Percentiles rank a stretch among this genome's conserved stretches.
Evolutionary conservation across 2,329 filamentous ascomycete species (phyloP).

Genomic region (Lachnellula cervina): DNA sequence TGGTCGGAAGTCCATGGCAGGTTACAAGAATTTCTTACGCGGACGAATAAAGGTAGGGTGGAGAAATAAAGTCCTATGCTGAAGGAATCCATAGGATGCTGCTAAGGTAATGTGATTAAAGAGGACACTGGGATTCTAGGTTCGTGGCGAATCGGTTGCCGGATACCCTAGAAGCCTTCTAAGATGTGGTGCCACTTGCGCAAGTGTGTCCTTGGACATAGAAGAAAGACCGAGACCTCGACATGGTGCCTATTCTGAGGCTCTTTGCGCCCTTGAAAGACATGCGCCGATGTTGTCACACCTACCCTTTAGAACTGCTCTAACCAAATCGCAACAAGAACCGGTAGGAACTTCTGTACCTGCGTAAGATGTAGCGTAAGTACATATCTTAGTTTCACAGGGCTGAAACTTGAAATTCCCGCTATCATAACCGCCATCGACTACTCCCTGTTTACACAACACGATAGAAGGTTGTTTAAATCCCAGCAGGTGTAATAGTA

Average conservation of each 20-base stretch:
- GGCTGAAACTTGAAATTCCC: background rate
- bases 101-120: constrained; percentile 14
- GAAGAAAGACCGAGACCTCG: constrained; percentile 8
- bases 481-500: background rate
- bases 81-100: constrained; percentile 16
- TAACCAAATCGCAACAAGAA: background rate
- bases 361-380: background rate
- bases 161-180: constrained; percentile 11
- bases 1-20: constrained; percentile 7
- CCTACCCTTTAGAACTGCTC: background rate
- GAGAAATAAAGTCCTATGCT: background rate
- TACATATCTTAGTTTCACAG: background rate
- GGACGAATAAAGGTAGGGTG: constrained; percentile 7
- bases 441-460: too few species aligned
- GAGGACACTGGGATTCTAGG: constrained; percentile 11
- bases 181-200: constrained; percentile 8
- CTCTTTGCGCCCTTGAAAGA: constrained; percentile 7
- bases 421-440: background rate
- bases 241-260: constrained; percentile 16
- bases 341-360: background rate
- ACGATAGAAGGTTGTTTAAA: background rate
- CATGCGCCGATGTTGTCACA: background rate
- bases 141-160: constrained; percentile 21
- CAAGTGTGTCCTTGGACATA: constrained; percentile 2
- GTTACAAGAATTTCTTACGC: constrained; percentile 5